Base-by-base conservation (phyloP, 495 filamentous ascomycete species). In the Tuber magnatum region DNA sequence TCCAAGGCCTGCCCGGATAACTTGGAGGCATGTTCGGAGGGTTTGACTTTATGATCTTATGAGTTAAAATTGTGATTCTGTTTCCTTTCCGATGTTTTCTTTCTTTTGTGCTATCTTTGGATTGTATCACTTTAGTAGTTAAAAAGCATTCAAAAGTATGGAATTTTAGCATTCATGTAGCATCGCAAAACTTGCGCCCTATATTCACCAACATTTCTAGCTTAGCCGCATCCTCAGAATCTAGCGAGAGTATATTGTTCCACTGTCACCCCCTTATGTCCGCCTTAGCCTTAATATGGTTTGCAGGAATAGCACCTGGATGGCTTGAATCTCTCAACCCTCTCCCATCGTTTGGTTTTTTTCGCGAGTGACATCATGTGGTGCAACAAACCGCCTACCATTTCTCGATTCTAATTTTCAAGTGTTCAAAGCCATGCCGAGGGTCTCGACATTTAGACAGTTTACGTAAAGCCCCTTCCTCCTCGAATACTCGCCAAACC, bases 1-100 rank as follows among this genome's bases (percentile, higher is more conserved):
- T 32, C 51, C 51, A 14, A 61, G 32, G 51, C 51, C 51, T n/a
- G 51, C 51, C 51, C 51, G 51, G 51, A 61, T 14, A 32, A 22
- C n/a, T 16, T n/a, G 51, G n/a, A 61, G 51, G n/a, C 51, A 61
- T 61, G n/a, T 61, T 61, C n/a, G 51, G 51, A 61, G 28, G 51
- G n/a, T 16, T 61, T 61, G 51, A 61, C n/a, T 14, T 61, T 28
- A 61, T 32, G 51, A 61, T 61, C n/a, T 61, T 61, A 61, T 32
- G 51, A 32, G 51, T 6, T 61, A 16, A 32, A 28, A 14, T 3
- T 6, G 8, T 12, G 9, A 32, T 61, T 28, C 3, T 61, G n/a
- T 61, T 61, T 61, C 22, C 51, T 32, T 32, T 61, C 32, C n/a
- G 3, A 61, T 61, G 51, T 61, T 61, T 61, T 61, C n/a, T 61